Percentiles rank a stretch among this genome's conserved stretches.
phyloP scores from a whole-genome alignment of 257 asterid genomes.

The Asclepias syriaca region DNA sequence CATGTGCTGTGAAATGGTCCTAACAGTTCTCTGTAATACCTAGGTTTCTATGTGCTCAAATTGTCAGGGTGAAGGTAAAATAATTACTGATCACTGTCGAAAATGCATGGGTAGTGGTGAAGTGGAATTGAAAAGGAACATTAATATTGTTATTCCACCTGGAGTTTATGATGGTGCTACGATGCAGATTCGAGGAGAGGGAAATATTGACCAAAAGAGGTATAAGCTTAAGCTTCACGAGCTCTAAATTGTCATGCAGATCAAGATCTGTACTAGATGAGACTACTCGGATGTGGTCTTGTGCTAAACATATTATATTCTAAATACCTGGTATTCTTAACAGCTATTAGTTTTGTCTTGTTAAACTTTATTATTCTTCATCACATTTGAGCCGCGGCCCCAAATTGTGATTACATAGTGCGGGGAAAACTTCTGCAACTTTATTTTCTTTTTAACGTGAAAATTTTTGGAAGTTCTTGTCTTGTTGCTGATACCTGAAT shows the following conservation, averaged over 20 bases:
- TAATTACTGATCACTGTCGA: constrained; percentile 68
- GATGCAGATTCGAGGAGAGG: constrained; percentile 85
- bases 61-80: constrained; percentile 83
- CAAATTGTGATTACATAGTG: not conserved
- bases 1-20: constrained; percentile 40
- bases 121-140: constrained; percentile 52
- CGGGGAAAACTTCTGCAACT: not conserved
- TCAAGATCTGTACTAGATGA: not conserved
- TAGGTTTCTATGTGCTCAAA: constrained; percentile 86
- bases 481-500: not conserved
- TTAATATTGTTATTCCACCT: constrained; percentile 75
- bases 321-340: not conserved
- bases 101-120: constrained; percentile 71
- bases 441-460: not conserved
- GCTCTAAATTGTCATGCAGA: not conserved
- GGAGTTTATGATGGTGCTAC: constrained; percentile 76
- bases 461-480: not conserved
- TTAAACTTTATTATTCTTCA: not conserved
- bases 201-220: constrained; percentile 78
- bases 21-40: constrained; percentile 46
- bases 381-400: not conserved
- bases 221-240: constrained; percentile 14
- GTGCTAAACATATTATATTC: not conserved
- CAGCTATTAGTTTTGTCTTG: not conserved
- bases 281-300: not conserved